Evolutionary conservation across 176 grass and related monocot species (phyloP).

Genomic region (Pontederia paniculata): DNA sequence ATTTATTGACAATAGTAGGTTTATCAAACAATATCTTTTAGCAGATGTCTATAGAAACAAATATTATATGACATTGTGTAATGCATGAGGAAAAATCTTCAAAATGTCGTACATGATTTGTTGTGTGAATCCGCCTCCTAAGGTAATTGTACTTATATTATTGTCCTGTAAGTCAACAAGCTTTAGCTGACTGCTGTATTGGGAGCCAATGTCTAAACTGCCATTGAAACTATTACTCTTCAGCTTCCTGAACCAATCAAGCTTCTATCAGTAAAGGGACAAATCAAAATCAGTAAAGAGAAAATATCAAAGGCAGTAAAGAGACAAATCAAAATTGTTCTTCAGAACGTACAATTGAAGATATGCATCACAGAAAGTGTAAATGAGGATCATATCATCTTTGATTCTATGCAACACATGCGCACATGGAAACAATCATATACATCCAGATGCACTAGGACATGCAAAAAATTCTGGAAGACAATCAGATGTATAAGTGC

Average conservation of each 20-base stretch:
- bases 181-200: neutral
- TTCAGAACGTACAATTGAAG: neutral
- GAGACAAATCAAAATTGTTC: neutral
- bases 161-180: conserved; percentile 4
- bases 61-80: no score
- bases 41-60: no score
- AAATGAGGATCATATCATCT: no score
- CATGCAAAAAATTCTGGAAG: no score
- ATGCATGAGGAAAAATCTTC: neutral
- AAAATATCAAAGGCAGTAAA: neutral
- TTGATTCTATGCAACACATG: no score
- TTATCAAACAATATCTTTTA: no score
- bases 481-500: neutral
- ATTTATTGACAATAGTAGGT: neutral
- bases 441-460: no score
- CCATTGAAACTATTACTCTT: neutral
- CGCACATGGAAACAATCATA: no score
- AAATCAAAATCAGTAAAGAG: no score
- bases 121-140: neutral
- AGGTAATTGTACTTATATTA: no score
- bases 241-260: neutral
- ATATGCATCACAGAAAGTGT: no score
- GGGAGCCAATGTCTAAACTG: conserved; percentile 1
- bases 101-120: neutral
- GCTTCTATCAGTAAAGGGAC: neutral